A percentile compares a stretch with the other conserved stretches of the same genome.
Conservation (phyloP, 2,329 filamentous ascomycete genomes). For the Ophiostoma pallidulum region DNA sequence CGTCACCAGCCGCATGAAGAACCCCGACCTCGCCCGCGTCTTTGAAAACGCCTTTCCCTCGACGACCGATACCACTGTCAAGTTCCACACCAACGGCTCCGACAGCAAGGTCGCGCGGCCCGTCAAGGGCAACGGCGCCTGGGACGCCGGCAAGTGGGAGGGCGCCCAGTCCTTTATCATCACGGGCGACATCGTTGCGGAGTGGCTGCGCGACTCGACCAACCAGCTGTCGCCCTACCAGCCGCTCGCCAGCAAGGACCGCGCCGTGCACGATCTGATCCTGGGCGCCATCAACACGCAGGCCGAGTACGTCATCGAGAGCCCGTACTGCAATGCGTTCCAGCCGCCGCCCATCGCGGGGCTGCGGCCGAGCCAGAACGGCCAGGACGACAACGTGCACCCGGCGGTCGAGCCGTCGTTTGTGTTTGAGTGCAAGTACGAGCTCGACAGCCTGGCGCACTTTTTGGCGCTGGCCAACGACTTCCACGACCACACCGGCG, state of each 20-base stretch:
- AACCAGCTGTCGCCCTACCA: conserved; percentile 93
- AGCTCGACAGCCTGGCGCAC: conserved; percentile 88
- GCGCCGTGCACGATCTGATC: conserved; percentile 52
- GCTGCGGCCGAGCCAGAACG: conserved; percentile 59
- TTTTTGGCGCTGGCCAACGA: conserved; percentile 82
- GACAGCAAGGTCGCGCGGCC: conserved; percentile 22
- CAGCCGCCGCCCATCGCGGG: conserved; percentile 83
- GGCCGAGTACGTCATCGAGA: conserved; percentile 85
- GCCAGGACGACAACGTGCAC: conserved; percentile 75
- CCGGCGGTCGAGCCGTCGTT: conserved; percentile 73
- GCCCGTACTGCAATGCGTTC: conserved; percentile 97
- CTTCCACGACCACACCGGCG: conserved; percentile 65
- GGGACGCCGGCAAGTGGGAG: conserved; percentile 59
- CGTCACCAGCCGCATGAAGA: conserved; percentile 67
- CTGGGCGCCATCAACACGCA: conserved; percentile 38
- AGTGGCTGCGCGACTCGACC: conserved; percentile 84
- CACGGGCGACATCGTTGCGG: conserved; percentile 82
- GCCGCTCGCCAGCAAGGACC: conserved; percentile 69
- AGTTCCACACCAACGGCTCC: conserved; percentile 66
- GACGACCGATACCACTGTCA: conserved; percentile 79
- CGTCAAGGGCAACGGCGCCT: conserved; percentile 25
- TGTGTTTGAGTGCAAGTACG: conserved; percentile 98
- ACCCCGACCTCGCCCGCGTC: conserved; percentile 79
- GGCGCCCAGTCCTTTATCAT: conserved; percentile 88
- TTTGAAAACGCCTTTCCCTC: conserved; percentile 96